phyloP scores from a whole-genome alignment of 371 early-diverging fungal species.

The Chytridium lagenaria region DNA sequence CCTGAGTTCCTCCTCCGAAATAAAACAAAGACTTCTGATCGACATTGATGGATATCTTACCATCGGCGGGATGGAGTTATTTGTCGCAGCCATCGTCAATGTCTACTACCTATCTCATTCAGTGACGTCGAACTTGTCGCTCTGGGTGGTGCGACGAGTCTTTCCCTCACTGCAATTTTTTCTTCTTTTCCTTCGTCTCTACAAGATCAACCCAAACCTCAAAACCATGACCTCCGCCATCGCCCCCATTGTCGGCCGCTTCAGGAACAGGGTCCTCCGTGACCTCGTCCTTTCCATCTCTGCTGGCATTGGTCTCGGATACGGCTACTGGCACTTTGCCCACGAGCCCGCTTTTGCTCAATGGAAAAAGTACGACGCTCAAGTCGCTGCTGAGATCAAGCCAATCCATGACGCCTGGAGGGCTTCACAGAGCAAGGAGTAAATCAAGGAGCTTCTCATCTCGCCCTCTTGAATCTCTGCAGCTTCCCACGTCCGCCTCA shows the following conservation, averaged over 20 bases:
- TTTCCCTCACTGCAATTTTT: no score
- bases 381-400: slow-evolving; percentile 35
- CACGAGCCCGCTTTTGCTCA: slow-evolving; percentile 37
- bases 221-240: slow-evolving; percentile 38
- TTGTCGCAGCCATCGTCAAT: slow-evolving; percentile 4
- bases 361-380: slow-evolving; percentile 31
- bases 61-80: slow-evolving; percentile 11
- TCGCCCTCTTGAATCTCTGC: no score
- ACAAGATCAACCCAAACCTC: neutral
- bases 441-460: no score
- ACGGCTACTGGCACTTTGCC: slow-evolving; percentile 35
- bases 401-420: slow-evolving; percentile 24
- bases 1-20: no score
- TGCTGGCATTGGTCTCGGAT: slow-evolving; percentile 31
- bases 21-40: neutral
- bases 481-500: no score
- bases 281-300: slow-evolving; percentile 41
- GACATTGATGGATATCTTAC: slow-evolving; percentile 13
- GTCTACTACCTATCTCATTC: no score
- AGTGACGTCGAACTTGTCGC: no score
- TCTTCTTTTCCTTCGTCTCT: neutral
- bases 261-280: slow-evolving; percentile 35
- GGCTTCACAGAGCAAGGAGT: slow-evolving; percentile 6
- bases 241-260: slow-evolving; percentile 45
- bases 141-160: no score